These are phyloP conservation scores for Furcasterigmium furcatum DNA, from an alignment of 2,329 filamentous ascomycete species.

Conservation along the genomic window DNA sequence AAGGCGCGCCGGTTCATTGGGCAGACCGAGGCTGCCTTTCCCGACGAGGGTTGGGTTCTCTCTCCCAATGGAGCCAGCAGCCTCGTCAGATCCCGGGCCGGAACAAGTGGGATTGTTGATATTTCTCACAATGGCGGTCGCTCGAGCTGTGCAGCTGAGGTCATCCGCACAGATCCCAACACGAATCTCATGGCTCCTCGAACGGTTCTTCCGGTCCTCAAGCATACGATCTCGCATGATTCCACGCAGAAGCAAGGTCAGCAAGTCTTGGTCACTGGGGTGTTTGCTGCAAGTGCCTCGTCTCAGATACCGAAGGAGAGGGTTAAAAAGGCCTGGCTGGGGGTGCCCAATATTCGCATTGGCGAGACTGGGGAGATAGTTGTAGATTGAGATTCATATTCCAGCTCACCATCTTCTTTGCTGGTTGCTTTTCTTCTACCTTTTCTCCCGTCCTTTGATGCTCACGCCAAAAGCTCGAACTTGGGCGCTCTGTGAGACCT, in stretches of 20 bases:
- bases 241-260: not conserved
- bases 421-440: no score
- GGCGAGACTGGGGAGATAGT: no score
- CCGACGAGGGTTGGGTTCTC: not conserved
- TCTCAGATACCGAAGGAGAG: no score
- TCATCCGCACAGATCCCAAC: constrained; percentile 13
- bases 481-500: no score
- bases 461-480: no score
- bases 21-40: not conserved
- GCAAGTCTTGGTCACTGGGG: not conserved
- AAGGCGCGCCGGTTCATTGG: not conserved
- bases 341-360: no score
- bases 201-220: constrained; percentile 6
- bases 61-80: not conserved
- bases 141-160: not conserved
- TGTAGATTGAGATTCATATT: no score
- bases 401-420: no score
- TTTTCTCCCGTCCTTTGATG: no score
- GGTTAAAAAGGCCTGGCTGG: no score
- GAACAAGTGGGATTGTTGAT: constrained; percentile 8
- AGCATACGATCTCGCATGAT: not conserved
- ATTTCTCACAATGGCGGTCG: no score
- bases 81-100: constrained; percentile 5
- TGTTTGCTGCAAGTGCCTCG: not conserved
- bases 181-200: constrained; percentile 12